phyloP scores from a whole-genome alignment of 495 filamentous ascomycete genomes.

The Clohesyomyces aquaticus region DNA sequence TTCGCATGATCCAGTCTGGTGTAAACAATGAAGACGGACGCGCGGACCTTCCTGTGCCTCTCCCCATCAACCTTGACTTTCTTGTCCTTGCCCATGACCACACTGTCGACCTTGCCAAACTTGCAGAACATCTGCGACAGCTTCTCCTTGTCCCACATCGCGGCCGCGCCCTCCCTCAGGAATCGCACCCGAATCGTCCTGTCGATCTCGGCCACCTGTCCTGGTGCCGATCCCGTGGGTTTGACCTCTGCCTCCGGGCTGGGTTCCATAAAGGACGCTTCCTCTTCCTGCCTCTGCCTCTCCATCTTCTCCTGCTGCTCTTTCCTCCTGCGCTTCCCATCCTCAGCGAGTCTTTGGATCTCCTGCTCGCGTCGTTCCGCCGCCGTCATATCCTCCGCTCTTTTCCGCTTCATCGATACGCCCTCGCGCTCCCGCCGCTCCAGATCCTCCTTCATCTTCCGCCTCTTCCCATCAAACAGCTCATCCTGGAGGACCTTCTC shows the following conservation, averaged over 20 bases:
- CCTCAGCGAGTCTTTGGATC: conserved; percentile 66
- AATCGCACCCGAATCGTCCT: conserved; percentile 64
- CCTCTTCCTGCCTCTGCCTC: conserved; percentile 55
- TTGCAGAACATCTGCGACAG: conserved; percentile 53
- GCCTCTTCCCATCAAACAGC: conserved; percentile 65
- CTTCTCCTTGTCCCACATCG: conserved; percentile 52
- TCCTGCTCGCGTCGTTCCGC: conserved; percentile 64
- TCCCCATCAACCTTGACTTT: conserved; percentile 55
- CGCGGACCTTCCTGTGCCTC: conserved; percentile 59
- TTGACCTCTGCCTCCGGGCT: conserved; percentile 16
- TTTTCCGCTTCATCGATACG: conserved; percentile 51
- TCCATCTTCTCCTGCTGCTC: conserved; percentile 46
- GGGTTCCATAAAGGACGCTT: conserved; percentile 52
- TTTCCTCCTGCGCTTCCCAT: conserved; percentile 54
- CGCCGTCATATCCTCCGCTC: conserved; percentile 55
- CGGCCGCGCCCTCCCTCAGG: conserved; percentile 54
- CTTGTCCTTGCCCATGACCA: conserved; percentile 60
- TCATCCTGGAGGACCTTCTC: conserved; percentile 67
- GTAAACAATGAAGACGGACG: conserved; percentile 61
- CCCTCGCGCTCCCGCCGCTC: conserved; percentile 64
- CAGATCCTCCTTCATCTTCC: conserved; percentile 76
- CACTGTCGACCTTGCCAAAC: conserved; percentile 62
- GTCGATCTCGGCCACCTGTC: conserved; percentile 55
- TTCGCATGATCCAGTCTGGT: conserved; percentile 64
- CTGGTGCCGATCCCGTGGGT: conserved; percentile 43